A percentile compares a stretch with the other conserved stretches of the same genome.
Evolutionary conservation across 257 asterid species (phyloP).

Genomic region (Datura wrightii): DNA sequence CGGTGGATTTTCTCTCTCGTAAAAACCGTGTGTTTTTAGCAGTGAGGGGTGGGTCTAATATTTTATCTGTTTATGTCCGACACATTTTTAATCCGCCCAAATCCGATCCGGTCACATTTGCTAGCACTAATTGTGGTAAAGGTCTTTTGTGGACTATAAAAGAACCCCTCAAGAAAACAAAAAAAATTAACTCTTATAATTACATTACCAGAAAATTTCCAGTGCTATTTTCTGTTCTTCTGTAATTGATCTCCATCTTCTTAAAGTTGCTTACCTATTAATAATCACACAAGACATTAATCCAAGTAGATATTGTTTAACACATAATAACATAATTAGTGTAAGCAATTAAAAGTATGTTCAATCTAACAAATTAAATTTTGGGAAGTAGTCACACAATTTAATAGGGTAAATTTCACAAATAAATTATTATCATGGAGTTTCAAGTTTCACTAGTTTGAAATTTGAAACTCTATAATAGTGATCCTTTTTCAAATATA

Average conservation of each 20-base stretch:
- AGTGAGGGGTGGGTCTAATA: neutral
- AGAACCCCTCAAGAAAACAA: neutral
- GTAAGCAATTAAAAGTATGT: neutral
- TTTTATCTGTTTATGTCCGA: neutral
- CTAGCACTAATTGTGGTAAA: no score
- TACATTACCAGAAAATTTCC: constrained; percentile 45
- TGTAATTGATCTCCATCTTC: constrained; percentile 48
- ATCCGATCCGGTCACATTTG: neutral
- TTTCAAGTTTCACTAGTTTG: neutral
- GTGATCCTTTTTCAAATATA: neutral
- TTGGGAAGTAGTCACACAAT: neutral
- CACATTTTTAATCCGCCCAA: neutral
- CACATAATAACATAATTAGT: neutral
- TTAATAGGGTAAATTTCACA: neutral
- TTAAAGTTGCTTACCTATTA: constrained; percentile 53
- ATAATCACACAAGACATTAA: neutral
- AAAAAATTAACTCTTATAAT: neutral
- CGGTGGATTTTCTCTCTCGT: no score
- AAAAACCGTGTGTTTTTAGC: neutral
- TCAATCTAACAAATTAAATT: neutral
- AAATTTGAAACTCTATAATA: neutral
- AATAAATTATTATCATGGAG: neutral
- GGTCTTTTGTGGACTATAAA: neutral
- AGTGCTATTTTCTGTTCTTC: constrained; percentile 40
- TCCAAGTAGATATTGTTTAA: neutral